Base-by-base conservation (phyloP, 352 stramenopile genomes). In the Pythium myriotylum region DNA sequence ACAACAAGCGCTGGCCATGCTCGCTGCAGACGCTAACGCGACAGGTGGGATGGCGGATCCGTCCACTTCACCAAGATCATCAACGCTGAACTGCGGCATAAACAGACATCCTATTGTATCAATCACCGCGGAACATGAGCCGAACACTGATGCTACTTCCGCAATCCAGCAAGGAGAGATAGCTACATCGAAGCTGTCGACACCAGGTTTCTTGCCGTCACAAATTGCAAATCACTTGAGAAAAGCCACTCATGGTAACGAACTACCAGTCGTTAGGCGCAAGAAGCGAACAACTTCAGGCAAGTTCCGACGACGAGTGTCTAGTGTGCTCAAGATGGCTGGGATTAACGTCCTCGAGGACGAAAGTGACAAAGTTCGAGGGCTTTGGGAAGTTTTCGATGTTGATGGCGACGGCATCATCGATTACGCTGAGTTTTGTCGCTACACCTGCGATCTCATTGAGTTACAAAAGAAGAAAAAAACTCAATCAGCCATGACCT, bases 351-450 rank as follows among this genome's bases (percentile, higher is more conserved):
- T 80, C 4, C 45, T 60, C 16, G 65, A 77, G 22, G 62, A 63
- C 14, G 69, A 81, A 12, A 56, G 46, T 4, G 73, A 71, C 27
- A 65, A 64, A 16, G 55, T 75, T n/a, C 67, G 75, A n/a, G 54
- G 73, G 4, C 22, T 81, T 5, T 81, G 70, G 73, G 46, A 67
- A 6, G 69, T 74, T 1, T 81, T 81, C 46, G 73, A 81, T 49
- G 62, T 68, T 19, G 67, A 81, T 29, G 62, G 70, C 12, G 73
- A 79, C 26, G 73, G 70, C 1, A 75, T 74, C 22, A 79, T 81
- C 29, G 73, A 81, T 32, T 81, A 61, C 48, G 59, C 70, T 26
- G 73, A 81, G 53, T 81, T 81, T 49, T 79, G 70, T 47, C 68
- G 65, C n/a, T 79, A 77, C 62, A 75, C 70, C 3, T 73, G 58